phyloP scores from a whole-genome alignment of 495 filamentous ascomycete species.

The Penicillium subrubescens region DNA sequence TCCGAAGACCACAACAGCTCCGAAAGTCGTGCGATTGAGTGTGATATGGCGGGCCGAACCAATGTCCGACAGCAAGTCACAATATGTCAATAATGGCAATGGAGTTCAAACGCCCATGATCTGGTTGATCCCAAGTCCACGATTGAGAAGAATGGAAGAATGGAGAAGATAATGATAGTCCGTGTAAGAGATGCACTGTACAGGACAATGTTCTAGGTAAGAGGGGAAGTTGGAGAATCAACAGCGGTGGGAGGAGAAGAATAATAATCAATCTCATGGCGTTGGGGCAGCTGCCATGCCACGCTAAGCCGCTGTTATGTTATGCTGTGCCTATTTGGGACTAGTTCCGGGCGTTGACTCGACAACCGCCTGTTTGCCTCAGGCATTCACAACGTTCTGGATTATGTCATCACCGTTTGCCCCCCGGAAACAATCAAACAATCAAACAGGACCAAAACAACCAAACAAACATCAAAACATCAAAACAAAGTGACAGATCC shows the following conservation, averaged over 20 bases:
- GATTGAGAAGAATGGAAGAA: constrained; percentile 13
- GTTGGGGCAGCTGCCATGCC: constrained; percentile 46
- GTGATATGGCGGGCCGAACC: constrained; percentile 4
- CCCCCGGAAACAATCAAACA: constrained; percentile 2
- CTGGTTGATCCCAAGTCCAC: constrained; percentile 20
- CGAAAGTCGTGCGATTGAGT: not conserved
- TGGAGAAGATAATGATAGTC: constrained; percentile 12
- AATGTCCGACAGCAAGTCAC: constrained; percentile 11
- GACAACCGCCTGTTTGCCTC: constrained; percentile 35
- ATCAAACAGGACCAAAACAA: constrained; percentile 17
- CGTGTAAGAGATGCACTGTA: constrained; percentile 12
- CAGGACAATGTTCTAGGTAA: constrained; percentile 11
- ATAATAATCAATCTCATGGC: constrained; percentile 30
- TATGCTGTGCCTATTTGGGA: constrained; percentile 37
- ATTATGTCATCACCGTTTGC: constrained; percentile 17
- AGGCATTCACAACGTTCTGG: constrained; percentile 19
- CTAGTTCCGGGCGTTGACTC: constrained; percentile 44
- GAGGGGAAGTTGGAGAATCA: constrained; percentile 20
- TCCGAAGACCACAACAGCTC: constrained; percentile 2
- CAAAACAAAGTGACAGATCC: constrained; percentile 16
- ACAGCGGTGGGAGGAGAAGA: constrained; percentile 18
- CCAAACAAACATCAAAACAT: not conserved
- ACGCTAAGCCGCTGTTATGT: constrained; percentile 50
- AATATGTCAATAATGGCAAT: constrained; percentile 13
- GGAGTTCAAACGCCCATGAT: constrained; percentile 28